Conservation (phyloP, 2,329 filamentous ascomycete genomes). For the Alternaria rosae region DNA sequence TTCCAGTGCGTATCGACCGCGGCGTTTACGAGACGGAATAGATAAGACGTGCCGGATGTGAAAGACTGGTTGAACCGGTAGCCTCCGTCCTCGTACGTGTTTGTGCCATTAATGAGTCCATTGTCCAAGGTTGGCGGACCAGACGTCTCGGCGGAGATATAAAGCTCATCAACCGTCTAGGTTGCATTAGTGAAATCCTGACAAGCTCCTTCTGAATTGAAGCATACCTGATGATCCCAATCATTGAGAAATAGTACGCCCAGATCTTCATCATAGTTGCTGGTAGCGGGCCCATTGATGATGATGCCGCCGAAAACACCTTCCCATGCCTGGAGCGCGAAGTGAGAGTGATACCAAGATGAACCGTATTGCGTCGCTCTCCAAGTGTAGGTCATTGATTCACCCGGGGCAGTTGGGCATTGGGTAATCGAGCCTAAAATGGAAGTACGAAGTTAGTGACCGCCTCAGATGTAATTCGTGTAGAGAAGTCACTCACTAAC, state of each 20-base stretch:
- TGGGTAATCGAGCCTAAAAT: conserved; percentile 47
- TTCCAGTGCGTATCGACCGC: conserved; percentile 52
- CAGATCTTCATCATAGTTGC: conserved; percentile 54
- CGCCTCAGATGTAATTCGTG: no score
- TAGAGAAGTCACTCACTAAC: no score
- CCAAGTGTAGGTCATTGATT: conserved; percentile 44
- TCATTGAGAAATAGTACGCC: conserved; percentile 54
- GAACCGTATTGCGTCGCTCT: conserved; percentile 51
- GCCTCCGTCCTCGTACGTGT: conserved; percentile 45
- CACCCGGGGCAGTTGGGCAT: conserved; percentile 36
- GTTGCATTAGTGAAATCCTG: neutral
- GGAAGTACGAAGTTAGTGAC: no score
- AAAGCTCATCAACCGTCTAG: conserved; percentile 49
- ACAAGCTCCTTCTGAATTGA: no score
- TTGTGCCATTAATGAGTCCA: conserved; percentile 56
- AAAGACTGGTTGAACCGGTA: conserved; percentile 49
- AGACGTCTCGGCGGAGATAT: conserved; percentile 30
- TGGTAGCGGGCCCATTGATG: conserved; percentile 51
- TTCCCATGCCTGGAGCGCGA: conserved; percentile 51
- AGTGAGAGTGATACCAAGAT: conserved; percentile 54
- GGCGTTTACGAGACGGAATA: conserved; percentile 53
- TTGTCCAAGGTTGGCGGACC: conserved; percentile 51
- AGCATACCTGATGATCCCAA: conserved; percentile 49
- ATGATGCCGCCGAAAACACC: conserved; percentile 53
- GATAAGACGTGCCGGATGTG: conserved; percentile 51